Evolutionary conservation across 2,329 filamentous ascomycete genomes (phyloP), one percentile per base, ranked within the genome.

Genomic region (Scytalidium lignicola): DNA sequence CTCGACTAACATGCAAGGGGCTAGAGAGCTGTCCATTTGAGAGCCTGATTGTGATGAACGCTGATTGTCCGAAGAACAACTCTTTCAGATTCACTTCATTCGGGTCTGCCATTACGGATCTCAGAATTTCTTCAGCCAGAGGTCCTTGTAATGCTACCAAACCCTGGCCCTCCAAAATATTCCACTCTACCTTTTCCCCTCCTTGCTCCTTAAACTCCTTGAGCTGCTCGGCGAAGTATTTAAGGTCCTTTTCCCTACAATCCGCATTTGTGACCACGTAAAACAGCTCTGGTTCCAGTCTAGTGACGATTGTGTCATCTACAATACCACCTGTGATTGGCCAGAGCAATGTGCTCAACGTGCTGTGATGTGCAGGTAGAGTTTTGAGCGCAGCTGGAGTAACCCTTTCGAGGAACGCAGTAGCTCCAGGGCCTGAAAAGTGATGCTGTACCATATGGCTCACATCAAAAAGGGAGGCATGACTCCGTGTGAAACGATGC

Each of bases 221-320:
- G 46, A 96, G 77, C 67, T 95, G 81, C 51, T 80, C 74, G 41
- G 74, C 74, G 18, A 99, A 71, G 68, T 91, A 97, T 46, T 75
- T 79, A 52, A 87, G 75, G 69, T 97, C 92, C 72, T 96, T 96
- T 43, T 90, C 85, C 47, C 90, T 79, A 69, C 91, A 96, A 32
- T 83, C 93, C 21, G 92, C 93, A 67, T 99, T 99, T 55, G 91
- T 95, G 53, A 99, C 93, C 50, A 97, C 83, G 70, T 96, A 96
- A 74, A 91, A 97, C 47, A 79, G 70, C 51, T 90, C 80, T 48
- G 79, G 75, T 21, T 75, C 78, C n/a, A 95, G 76, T 53, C 86
- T 80, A 5, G 91, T 95, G 62, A 99, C 85, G 60, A 99, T 85
- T 3, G 88, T 90, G 70, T 99, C 93, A 65, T 99, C 93, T 44